Evolutionary conservation across 2,329 filamentous ascomycete genomes (phyloP).

Genomic region (Ophiosphaerella korrae): DNA sequence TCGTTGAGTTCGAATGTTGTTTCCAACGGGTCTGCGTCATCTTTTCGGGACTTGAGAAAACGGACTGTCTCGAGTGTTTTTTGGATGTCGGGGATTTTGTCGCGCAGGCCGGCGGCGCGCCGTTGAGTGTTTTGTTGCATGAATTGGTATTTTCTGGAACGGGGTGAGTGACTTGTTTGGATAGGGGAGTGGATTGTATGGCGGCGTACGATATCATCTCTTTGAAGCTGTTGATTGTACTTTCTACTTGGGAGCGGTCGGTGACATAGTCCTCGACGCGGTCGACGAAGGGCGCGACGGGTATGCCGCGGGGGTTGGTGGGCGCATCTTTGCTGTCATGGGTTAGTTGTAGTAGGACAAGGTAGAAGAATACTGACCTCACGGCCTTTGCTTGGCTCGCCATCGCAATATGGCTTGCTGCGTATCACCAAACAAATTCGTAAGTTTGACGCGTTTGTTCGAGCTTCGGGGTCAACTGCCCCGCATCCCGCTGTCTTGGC

Average conservation of each 20-base stretch:
- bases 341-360: not conserved
- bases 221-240: slow-evolving; percentile 80
- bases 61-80: slow-evolving; percentile 92
- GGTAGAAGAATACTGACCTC: slow-evolving; percentile 20
- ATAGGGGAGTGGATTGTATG: not conserved
- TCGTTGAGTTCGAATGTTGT: slow-evolving; percentile 97
- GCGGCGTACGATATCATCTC: slow-evolving; percentile 83
- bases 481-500: slow-evolving; percentile 10
- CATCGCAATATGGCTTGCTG: slow-evolving; percentile 27
- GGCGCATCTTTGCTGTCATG: slow-evolving; percentile 51
- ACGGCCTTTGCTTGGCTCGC: slow-evolving; percentile 30
- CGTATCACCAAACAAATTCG: slow-evolving; percentile 9
- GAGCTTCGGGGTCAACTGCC: too few relatives aligned
- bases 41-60: slow-evolving; percentile 79
- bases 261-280: slow-evolving; percentile 87
- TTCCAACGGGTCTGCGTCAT: slow-evolving; percentile 73
- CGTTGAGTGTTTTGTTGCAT: slow-evolving; percentile 96
- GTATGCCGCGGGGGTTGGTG: slow-evolving; percentile 83
- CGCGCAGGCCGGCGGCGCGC: slow-evolving; percentile 77
- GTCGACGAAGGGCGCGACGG: slow-evolving; percentile 83
- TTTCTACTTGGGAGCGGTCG: slow-evolving; percentile 77
- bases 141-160: slow-evolving; percentile 91
- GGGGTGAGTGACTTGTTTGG: slow-evolving; percentile 12
- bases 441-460: slow-evolving; percentile 31
- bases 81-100: slow-evolving; percentile 96